Base-by-base conservation (phyloP, 257 asterid genomes). In the Cynanchum wilfordii region DNA sequence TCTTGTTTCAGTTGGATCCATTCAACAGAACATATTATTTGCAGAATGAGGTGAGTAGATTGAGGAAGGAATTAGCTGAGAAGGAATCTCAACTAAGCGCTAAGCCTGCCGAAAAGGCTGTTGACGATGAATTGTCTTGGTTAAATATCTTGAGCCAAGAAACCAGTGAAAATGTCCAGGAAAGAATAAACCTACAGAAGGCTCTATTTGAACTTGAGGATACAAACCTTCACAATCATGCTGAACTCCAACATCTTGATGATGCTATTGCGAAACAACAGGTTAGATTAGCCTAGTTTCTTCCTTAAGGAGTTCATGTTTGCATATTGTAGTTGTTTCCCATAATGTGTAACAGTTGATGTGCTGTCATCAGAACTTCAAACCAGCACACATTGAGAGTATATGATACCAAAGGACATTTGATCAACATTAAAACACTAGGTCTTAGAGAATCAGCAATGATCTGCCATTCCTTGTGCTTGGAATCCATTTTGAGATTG, bases 101-200 rank as follows among this genome's bases (percentile, higher is more conserved):
- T 59, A 90, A 86, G 83, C 93, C 93, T 70, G 56, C 86, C 72
- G 98, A 90, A 72, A 89, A 85, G 82, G 75, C 88, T 65, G 81
- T 74, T 15, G 89, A 86, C 82, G 94, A 83, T 73, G 97, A 93
- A 79, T 72, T 88, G 69, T 89, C 96, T 69, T 81, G 84, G 89
- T 74, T 93, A 82, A 87, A 93, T 70, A 62, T 78, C 24, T 77
- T 90, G 88, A 93, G 98, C 85, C 92, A 84, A 77, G 98, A 93
- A 85, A 90, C 91, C 50, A 86, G 90, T 85, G 98, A 93, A 87
- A 93, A 93, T 82, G 97, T 93, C 83, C 94, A 88, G 82, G 98
- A 93, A 79, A 83, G 97, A 84, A 90, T 93, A 83, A 93, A 93
- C 73, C 84, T 93, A 75, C 98, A 90, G 80, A 93, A 93, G 92